These are phyloP conservation scores for Pseudocercospora pini-densiflorae DNA, from an alignment of 2,329 filamentous ascomycete genomes.

Conservation along the genomic window DNA sequence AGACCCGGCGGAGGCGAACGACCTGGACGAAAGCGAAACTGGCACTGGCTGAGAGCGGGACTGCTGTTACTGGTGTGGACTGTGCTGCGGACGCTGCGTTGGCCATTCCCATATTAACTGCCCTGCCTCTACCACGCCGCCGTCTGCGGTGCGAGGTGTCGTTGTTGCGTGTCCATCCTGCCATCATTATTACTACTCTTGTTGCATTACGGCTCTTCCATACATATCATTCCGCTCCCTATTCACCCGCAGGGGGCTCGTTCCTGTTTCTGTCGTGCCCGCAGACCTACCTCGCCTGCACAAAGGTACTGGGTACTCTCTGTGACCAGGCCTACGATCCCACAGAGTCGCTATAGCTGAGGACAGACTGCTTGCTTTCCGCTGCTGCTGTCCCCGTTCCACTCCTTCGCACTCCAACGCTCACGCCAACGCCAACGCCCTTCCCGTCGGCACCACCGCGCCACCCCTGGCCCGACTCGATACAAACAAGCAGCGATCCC, in stretches of 20 bases:
- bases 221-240: too few species aligned
- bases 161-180: constrained; percentile 1
- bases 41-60: neutral
- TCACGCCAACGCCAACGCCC: neutral
- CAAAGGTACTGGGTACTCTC: neutral
- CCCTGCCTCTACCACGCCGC: neutral
- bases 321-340: too few species aligned
- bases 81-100: neutral
- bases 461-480: constrained; percentile 7
- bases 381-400: neutral
- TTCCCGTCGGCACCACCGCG: neutral
- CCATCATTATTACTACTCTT: neutral
- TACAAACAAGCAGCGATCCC: constrained; percentile 6
- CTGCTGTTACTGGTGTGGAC: neutral
- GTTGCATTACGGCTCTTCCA: neutral
- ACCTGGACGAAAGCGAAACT: neutral
- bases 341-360: neutral
- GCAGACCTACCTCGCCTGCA: neutral
- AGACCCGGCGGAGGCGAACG: neutral
- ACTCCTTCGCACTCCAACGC: neutral
- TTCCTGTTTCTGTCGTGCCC: neutral
- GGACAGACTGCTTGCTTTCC: neutral
- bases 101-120: constrained; percentile 1
- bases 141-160: neutral
- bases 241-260: neutral